Conservation (phyloP, 2,329 filamentous ascomycete genomes). For the Paecilomyces sp. region DNA sequence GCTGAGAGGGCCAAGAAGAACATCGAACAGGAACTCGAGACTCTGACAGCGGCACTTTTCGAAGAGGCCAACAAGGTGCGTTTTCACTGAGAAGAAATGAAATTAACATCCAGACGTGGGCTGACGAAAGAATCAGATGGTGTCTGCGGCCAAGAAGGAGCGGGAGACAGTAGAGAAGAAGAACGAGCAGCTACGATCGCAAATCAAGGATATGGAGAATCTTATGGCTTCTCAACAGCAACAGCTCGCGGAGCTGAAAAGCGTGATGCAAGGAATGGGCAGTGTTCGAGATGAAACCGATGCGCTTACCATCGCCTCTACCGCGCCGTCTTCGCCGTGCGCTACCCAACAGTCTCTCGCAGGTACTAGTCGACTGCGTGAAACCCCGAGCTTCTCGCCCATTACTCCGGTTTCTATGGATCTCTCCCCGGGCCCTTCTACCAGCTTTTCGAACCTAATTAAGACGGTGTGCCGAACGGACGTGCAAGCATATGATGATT, state of each 20-base stretch:
- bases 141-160: constrained; percentile 78
- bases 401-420: constrained; percentile 44
- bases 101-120: not conserved
- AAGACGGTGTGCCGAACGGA: constrained; percentile 79
- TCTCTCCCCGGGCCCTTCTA: constrained; percentile 54
- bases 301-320: constrained; percentile 58
- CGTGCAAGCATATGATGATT: constrained; percentile 74
- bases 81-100: constrained; percentile 1
- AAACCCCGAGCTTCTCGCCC: constrained; percentile 50
- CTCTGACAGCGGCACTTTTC: constrained; percentile 84
- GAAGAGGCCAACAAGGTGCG: constrained; percentile 85
- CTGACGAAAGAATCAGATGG: constrained; percentile 56
- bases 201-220: constrained; percentile 78
- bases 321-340: constrained; percentile 73
- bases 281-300: constrained; percentile 63
- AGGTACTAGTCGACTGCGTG: constrained; percentile 50
- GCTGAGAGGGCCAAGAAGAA: constrained; percentile 74
- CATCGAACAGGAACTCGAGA: constrained; percentile 89
- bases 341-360: constrained; percentile 50
- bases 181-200: constrained; percentile 78
- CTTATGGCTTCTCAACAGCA: constrained; percentile 87
- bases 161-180: constrained; percentile 73
- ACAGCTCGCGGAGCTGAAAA: constrained; percentile 83
- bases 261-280: constrained; percentile 81
- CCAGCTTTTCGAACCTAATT: constrained; percentile 75